Percentiles rank a stretch among this genome's conserved stretches.
phyloP scores from a whole-genome alignment of 1,284 basidiomycete genomes.

The Sutorius eximius region DNA sequence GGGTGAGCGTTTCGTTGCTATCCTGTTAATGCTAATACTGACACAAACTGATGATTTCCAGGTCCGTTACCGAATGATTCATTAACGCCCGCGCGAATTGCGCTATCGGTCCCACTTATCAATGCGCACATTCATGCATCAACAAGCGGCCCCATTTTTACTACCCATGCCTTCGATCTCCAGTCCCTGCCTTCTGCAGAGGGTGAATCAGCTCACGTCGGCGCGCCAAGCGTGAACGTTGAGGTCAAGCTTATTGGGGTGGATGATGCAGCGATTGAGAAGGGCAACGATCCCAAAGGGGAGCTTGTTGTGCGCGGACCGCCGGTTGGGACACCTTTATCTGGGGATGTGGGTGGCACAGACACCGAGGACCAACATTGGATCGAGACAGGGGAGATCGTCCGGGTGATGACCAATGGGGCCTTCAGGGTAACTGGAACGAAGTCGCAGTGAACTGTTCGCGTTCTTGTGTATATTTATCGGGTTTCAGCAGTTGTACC shows the following conservation, averaged over 20 bases:
- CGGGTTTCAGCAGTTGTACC: neutral
- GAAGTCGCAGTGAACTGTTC: conserved; percentile 7
- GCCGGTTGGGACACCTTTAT: conserved; percentile 53
- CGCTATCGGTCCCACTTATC: conserved; percentile 70
- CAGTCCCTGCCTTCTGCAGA: conserved; percentile 56
- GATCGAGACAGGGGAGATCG: conserved; percentile 48
- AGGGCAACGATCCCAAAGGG: conserved; percentile 57
- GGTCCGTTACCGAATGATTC: conserved; percentile 38
- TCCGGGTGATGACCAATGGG: conserved; percentile 60
- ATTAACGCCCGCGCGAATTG: conserved; percentile 62
- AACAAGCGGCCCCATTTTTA: conserved; percentile 67
- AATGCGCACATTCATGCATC: conserved; percentile 59
- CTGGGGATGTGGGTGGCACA: conserved; percentile 36
- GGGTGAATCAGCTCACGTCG: conserved; percentile 53
- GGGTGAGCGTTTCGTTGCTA: conserved; percentile 43
- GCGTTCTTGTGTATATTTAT: neutral
- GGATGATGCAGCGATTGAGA: conserved; percentile 61
- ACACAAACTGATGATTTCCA: conserved; percentile 26
- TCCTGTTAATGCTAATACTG: conserved; percentile 1
- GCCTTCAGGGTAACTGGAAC: conserved; percentile 47
- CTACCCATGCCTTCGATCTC: conserved; percentile 72
- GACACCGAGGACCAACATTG: conserved; percentile 44
- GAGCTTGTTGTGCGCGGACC: conserved; percentile 49
- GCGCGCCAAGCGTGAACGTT: conserved; percentile 71
- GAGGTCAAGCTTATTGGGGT: conserved; percentile 69